These are phyloP conservation scores for Trypanosoma mega DNA, from an alignment of 208 protist genomes.

Conservation along the genomic window DNA sequence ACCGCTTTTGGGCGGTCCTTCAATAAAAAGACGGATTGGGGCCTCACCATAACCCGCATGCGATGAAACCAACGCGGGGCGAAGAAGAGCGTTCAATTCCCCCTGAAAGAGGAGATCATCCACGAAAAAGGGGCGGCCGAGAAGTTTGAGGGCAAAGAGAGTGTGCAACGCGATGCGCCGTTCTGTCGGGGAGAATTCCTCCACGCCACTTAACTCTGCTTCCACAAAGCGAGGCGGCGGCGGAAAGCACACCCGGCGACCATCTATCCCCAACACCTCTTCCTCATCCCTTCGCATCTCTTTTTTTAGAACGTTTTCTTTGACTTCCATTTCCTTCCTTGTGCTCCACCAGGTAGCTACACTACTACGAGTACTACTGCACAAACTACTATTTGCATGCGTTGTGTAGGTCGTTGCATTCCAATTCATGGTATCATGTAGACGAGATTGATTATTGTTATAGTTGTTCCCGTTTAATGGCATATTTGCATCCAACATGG, in stretches of 20 bases:
- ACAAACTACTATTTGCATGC: not conserved
- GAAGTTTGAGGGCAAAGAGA: constrained; percentile 21
- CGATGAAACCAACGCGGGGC: constrained; percentile 1
- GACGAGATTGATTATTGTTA: no score
- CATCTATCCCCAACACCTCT: not conserved
- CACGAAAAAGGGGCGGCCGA: constrained; percentile 19
- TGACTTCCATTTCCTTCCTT: no score
- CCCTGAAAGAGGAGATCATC: constrained; percentile 24
- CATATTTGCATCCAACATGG: no score
- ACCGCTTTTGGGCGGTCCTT: constrained; percentile 67
- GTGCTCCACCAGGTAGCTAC: no score
- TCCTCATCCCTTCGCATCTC: not conserved
- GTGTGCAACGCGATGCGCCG: constrained; percentile 8
- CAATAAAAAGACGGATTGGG: constrained; percentile 39
- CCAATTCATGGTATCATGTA: no score
- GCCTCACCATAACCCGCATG: not conserved
- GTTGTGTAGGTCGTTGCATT: no score
- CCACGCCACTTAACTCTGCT: not conserved
- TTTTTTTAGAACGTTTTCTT: not conserved
- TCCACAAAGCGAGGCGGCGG: constrained; percentile 12
- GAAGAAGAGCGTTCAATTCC: constrained; percentile 13
- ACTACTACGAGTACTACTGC: not conserved
- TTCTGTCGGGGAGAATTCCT: constrained; percentile 4
- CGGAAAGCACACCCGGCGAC: not conserved
- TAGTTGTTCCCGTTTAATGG: no score